phyloP scores from a whole-genome alignment of 148 eudicot genomes.

The Dysphania ambrosioides region DNA sequence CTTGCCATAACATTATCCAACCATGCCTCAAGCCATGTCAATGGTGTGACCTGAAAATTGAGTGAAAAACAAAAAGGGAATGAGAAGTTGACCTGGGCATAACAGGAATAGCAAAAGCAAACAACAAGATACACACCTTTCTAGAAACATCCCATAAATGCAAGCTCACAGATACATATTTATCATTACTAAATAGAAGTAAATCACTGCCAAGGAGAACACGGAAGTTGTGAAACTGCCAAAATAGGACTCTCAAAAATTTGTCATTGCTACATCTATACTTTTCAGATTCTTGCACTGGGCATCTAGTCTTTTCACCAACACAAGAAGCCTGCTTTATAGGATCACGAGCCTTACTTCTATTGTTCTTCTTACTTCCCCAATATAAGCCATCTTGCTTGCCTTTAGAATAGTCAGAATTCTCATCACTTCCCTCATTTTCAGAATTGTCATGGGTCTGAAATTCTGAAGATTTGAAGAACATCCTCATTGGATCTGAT shows the following conservation, averaged over 20 bases:
- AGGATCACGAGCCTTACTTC: slow-evolving; percentile 52
- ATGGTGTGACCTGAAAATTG: slow-evolving; percentile 65
- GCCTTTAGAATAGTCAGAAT: slow-evolving; percentile 34
- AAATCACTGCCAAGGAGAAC: slow-evolving; percentile 97
- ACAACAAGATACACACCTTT: slow-evolving; percentile 43
- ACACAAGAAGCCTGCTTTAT: slow-evolving; percentile 57
- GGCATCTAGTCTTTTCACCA: slow-evolving; percentile 65
- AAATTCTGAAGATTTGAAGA: slow-evolving; percentile 44
- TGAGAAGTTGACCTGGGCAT: slow-evolving; percentile 4
- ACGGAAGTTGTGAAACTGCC: slow-evolving; percentile 98
- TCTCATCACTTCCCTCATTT: slow-evolving; percentile 29
- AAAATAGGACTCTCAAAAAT: slow-evolving; percentile 71
- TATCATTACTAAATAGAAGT: slow-evolving; percentile 90
- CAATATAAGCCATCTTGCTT: slow-evolving; percentile 50
- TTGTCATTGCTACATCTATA: slow-evolving; percentile 56
- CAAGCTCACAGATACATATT: slow-evolving; percentile 91
- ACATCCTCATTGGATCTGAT: slow-evolving; percentile 32
- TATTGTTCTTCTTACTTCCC: slow-evolving; percentile 61
- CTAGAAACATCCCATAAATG: slow-evolving; percentile 98
- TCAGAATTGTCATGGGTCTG: slow-evolving; percentile 34
- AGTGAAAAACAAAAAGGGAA: not conserved
- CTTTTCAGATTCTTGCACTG: slow-evolving; percentile 77
- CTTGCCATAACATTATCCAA: slow-evolving; percentile 97
- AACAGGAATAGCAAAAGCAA: not conserved
- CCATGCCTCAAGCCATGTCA: slow-evolving; percentile 99